Conservation (phyloP, 805 yeast species). For the Barnettozyma californica region DNA sequence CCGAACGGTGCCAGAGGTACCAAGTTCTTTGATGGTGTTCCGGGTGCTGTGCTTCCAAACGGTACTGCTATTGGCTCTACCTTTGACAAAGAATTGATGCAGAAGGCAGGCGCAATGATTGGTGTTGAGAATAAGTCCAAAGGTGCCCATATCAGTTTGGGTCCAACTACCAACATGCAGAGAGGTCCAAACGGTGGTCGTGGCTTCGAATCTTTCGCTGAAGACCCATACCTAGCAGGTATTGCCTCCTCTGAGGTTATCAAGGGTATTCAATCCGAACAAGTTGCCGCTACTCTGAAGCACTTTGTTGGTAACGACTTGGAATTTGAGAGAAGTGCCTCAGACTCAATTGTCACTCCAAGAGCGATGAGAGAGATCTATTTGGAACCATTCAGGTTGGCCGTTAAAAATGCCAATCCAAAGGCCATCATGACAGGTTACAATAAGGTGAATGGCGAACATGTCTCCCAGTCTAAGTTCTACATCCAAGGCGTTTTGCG, state of each 20-base stretch:
- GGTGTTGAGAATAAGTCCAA: constrained; percentile 50
- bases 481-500: constrained; percentile 43
- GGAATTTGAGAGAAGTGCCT: constrained; percentile 47
- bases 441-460: constrained; percentile 58
- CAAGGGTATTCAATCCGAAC: constrained; percentile 48
- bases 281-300: constrained; percentile 52
- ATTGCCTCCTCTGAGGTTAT: constrained; percentile 40
- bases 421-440: constrained; percentile 56
- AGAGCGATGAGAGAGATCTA: constrained; percentile 64
- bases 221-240: constrained; percentile 52
- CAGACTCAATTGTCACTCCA: constrained; percentile 46
- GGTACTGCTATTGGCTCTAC: constrained; percentile 58
- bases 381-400: constrained; percentile 58
- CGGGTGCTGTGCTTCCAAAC: constrained; percentile 52
- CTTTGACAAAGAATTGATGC: constrained; percentile 44
- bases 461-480: constrained; percentile 42
- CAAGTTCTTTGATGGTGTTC: constrained; percentile 43
- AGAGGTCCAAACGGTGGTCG: constrained; percentile 59
- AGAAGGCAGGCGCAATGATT: constrained; percentile 45
- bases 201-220: constrained; percentile 57
- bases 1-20: constrained; percentile 64
- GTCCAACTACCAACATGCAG: constrained; percentile 49
- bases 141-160: constrained; percentile 45
- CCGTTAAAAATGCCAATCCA: constrained; percentile 48
- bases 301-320: constrained; percentile 61